Percentiles rank a stretch among this genome's conserved stretches.
Evolutionary conservation across 495 filamentous ascomycete genomes (phyloP).

Genomic region (Penicillium verhagenii): DNA sequence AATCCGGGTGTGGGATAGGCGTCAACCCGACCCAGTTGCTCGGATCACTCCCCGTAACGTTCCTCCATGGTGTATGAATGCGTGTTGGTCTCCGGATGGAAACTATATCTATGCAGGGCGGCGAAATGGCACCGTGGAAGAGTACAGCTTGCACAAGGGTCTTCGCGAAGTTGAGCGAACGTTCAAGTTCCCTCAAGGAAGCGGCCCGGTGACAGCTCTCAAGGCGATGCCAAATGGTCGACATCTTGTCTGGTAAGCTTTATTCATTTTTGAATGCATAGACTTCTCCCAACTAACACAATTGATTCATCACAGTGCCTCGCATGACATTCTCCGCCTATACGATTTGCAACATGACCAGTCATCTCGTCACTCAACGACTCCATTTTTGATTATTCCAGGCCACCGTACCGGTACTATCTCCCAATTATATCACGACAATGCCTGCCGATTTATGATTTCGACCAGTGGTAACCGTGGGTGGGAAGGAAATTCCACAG

Average conservation of each 20-base stretch:
- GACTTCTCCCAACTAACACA: slow-evolving; percentile 3
- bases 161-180: slow-evolving; percentile 70
- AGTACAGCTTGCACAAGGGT: slow-evolving; percentile 86
- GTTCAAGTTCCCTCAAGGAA: slow-evolving; percentile 87
- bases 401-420: slow-evolving; percentile 93
- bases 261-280: neutral
- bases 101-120: slow-evolving; percentile 94
- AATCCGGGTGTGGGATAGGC: slow-evolving; percentile 87
- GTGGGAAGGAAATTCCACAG: slow-evolving; percentile 92
- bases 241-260: slow-evolving; percentile 77
- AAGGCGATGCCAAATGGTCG: slow-evolving; percentile 89
- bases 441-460: slow-evolving; percentile 85
- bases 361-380: slow-evolving; percentile 68
- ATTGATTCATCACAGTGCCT: slow-evolving; percentile 57
- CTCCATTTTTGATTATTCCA: slow-evolving; percentile 91
- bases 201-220: slow-evolving; percentile 83
- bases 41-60: slow-evolving; percentile 70
- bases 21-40: slow-evolving; percentile 73
- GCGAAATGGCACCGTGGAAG: slow-evolving; percentile 91
- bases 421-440: slow-evolving; percentile 77
- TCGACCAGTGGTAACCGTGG: slow-evolving; percentile 87
- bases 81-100: slow-evolving; percentile 95
- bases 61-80: slow-evolving; percentile 96
- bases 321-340: slow-evolving; percentile 88
- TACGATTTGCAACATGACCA: slow-evolving; percentile 79